phyloP scores from a whole-genome alignment of 345 rosid genomes.

The Diplotaxis tenuifolia region DNA sequence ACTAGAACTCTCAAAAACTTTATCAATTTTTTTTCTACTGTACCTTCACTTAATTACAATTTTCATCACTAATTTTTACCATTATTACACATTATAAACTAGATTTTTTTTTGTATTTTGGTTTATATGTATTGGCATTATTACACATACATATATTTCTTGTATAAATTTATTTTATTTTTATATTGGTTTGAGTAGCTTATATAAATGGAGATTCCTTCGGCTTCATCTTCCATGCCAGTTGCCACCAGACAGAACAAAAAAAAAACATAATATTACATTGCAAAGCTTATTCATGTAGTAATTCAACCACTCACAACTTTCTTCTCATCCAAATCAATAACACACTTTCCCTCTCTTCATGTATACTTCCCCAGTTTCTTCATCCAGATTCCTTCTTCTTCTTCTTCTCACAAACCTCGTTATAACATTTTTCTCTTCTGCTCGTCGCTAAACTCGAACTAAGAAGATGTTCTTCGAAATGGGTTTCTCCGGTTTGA shows the following conservation, averaged over 20 bases:
- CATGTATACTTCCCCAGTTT: not conserved
- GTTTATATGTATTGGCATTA: too few species aligned
- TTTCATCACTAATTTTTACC: too few species aligned
- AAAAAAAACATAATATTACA: not conserved
- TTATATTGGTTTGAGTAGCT: not conserved
- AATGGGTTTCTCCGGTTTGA: conserved; percentile 31
- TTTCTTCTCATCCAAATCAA: conserved; percentile 9
- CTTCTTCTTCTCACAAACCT: conserved; percentile 9
- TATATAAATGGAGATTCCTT: conserved; percentile 35
- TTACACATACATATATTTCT: too few species aligned
- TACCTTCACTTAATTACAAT: too few species aligned
- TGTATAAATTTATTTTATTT: not conserved
- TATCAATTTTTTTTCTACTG: too few species aligned
- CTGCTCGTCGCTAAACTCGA: conserved; percentile 1
- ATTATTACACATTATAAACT: too few species aligned
- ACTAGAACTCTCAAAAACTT: too few species aligned
- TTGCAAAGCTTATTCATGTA: conserved; percentile 13
- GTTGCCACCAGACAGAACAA: conserved; percentile 32
- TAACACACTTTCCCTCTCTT: not conserved
- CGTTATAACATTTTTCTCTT: conserved; percentile 14
- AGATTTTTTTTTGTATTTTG: too few species aligned
- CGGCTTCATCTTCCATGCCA: conserved; percentile 32
- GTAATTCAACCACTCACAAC: conserved; percentile 24
- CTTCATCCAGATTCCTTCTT: conserved; percentile 25
- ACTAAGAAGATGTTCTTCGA: conserved; percentile 22